phyloP scores from a whole-genome alignment of 2,329 filamentous ascomycete genomes.

The Metarhizium humberi region DNA sequence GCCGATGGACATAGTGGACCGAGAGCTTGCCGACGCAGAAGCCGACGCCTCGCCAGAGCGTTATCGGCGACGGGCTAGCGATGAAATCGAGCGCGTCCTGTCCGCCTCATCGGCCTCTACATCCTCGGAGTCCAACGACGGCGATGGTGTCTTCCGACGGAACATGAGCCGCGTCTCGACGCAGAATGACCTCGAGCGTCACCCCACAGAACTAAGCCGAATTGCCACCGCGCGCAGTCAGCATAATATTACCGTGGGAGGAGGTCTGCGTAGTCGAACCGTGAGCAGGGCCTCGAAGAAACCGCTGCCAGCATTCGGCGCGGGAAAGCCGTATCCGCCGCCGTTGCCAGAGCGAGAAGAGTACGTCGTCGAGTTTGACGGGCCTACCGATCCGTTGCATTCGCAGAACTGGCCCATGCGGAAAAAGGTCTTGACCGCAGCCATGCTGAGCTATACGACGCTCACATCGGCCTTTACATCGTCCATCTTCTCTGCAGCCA shows the following conservation, averaged over 20 bases:
- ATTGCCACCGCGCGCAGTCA: constrained; percentile 64
- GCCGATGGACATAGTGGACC: constrained; percentile 44
- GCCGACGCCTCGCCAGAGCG: constrained; percentile 37
- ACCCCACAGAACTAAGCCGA: constrained; percentile 59
- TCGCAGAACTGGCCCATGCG: constrained; percentile 77
- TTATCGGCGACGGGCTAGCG: constrained; percentile 31
- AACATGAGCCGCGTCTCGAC: constrained; percentile 55
- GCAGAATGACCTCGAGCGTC: constrained; percentile 57
- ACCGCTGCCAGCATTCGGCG: constrained; percentile 61
- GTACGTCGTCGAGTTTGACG: constrained; percentile 80
- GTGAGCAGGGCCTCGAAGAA: constrained; percentile 39
- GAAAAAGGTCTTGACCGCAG: constrained; percentile 65
- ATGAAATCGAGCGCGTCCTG: constrained; percentile 52
- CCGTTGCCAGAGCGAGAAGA: constrained; percentile 60
- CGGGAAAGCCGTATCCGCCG: constrained; percentile 66
- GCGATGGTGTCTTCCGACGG: constrained; percentile 22
- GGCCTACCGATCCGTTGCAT: constrained; percentile 72
- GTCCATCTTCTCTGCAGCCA: constrained; percentile 67
- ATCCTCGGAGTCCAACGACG: constrained; percentile 35
- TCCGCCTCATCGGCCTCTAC: constrained; percentile 43
- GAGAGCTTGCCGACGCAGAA: constrained; percentile 44
- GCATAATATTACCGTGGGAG: constrained; percentile 64
- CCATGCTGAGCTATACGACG: constrained; percentile 65
- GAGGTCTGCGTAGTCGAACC: constrained; percentile 25
- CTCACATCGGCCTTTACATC: constrained; percentile 62